Evolutionary conservation across 208 protist species (phyloP).

Genomic region (Crithidia bombi): DNA sequence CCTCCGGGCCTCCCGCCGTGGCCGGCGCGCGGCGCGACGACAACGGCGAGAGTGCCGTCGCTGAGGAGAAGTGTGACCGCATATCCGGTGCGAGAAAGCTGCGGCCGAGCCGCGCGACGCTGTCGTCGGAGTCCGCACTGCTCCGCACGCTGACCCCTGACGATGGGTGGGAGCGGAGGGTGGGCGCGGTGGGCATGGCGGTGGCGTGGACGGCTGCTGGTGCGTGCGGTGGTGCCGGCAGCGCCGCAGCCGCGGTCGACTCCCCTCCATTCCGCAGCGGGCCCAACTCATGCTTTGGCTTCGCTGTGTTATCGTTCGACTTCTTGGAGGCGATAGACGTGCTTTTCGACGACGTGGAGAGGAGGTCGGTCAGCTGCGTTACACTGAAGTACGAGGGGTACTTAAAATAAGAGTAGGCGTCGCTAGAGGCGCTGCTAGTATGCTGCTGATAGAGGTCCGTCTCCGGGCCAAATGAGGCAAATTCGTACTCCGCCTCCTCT

Average conservation of each 20-base stretch:
- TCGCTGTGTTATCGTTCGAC: not conserved
- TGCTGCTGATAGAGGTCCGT: not conserved
- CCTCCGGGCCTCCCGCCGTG: not conserved
- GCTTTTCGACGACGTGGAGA: not conserved
- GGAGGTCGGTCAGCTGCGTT: constrained; percentile 15
- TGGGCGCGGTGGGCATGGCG: not conserved
- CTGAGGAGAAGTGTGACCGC: not conserved
- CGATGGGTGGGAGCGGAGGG: constrained; percentile 1
- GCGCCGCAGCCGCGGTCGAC: not conserved
- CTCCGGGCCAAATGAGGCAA: not conserved
- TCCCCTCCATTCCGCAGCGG: not conserved
- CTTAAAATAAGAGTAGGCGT: constrained; percentile 7
- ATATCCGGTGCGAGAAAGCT: not conserved
- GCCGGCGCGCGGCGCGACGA: not conserved
- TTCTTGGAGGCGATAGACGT: not conserved
- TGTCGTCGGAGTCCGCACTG: not conserved
- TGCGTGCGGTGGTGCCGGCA: not conserved
- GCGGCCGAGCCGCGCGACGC: constrained; percentile 3
- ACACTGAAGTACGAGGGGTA: constrained; percentile 11
- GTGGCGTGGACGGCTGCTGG: not conserved
- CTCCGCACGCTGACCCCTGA: not conserved
- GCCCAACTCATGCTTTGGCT: not conserved
- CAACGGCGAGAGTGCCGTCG: not conserved
- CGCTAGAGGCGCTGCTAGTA: constrained; percentile 16
- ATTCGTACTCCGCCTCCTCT: constrained; percentile 7